Evolutionary conservation across 1,284 basidiomycete species (phyloP).

Genomic region (Agaricales sp.): DNA sequence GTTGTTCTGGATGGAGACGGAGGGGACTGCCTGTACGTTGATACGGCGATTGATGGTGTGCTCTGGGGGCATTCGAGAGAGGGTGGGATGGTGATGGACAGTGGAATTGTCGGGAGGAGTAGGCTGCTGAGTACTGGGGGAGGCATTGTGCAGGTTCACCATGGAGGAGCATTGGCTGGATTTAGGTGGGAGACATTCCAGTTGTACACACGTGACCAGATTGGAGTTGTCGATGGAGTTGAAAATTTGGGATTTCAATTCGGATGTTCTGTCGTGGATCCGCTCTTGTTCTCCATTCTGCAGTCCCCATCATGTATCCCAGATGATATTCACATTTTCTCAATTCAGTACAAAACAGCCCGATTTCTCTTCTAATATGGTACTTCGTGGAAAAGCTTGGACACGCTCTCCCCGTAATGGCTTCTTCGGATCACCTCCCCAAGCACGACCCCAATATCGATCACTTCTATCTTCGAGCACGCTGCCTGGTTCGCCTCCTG

Average conservation of each 20-base stretch:
- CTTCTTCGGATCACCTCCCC: slow-evolving; percentile 95
- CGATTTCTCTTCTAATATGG: slow-evolving; percentile 46
- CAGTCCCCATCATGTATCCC: too few species aligned
- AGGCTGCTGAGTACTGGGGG: slow-evolving; percentile 19
- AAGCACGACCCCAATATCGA: slow-evolving; percentile 91
- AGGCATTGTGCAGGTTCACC: slow-evolving; percentile 14
- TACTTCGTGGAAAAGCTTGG: slow-evolving; percentile 77
- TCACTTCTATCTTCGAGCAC: slow-evolving; percentile 89
- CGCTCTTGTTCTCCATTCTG: too few species aligned
- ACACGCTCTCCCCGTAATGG: slow-evolving; percentile 79
- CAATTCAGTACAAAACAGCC: background rate
- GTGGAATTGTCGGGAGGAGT: slow-evolving; percentile 11
- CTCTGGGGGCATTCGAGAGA: slow-evolving; percentile 31
- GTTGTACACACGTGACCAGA: background rate
- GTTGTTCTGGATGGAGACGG: slow-evolving; percentile 57
- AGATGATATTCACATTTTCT: background rate
- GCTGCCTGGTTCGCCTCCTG: slow-evolving; percentile 69
- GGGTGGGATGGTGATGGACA: slow-evolving; percentile 12
- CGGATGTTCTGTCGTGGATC: too few species aligned
- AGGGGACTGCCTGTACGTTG: slow-evolving; percentile 58
- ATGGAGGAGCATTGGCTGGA: slow-evolving; percentile 6
- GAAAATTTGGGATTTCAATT: slow-evolving; percentile 6
- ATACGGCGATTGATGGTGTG: slow-evolving; percentile 25
- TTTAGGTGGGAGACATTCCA: slow-evolving; percentile 8
- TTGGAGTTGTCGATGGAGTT: slow-evolving; percentile 7